Conservation (phyloP, 192 early-diverging fungal genomes). For the Anaeromyces robustus region DNA sequence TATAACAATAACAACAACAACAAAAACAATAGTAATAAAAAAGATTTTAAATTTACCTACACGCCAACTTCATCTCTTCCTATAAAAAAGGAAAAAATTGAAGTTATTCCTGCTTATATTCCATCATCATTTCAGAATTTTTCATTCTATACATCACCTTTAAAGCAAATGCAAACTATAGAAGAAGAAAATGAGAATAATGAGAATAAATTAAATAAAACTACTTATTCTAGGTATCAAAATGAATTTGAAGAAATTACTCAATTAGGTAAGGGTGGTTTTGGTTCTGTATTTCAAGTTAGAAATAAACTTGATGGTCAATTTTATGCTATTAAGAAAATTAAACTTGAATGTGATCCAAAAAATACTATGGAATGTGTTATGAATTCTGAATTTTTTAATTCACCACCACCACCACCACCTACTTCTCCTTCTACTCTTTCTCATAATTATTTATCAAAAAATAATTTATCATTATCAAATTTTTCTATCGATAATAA, state of each 20-base stretch:
- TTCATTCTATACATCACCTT: background rate
- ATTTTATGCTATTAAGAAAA: slow-evolving; percentile 33
- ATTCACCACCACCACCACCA: background rate
- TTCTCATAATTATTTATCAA: slow-evolving; percentile 5
- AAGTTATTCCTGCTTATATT: background rate
- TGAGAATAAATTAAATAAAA: background rate
- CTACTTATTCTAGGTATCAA: background rate
- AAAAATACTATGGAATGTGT: background rate
- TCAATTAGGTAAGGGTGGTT: slow-evolving; percentile 9
- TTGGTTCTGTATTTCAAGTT: slow-evolving; percentile 21
- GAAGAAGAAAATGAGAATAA: background rate
- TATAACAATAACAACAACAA: no score
- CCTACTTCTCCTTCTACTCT: no score
- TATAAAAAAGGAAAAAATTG: background rate
- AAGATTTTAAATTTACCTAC: no score
- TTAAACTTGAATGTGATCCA: slow-evolving; percentile 15
- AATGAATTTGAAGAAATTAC: background rate
- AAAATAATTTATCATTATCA: slow-evolving; percentile 3
- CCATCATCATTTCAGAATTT: background rate
- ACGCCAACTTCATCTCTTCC: background rate
- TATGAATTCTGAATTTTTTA: background rate
- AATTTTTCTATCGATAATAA: slow-evolving; percentile 3
- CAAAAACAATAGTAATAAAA: no score
- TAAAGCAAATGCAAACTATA: background rate
- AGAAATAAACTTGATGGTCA: slow-evolving; percentile 23